A percentile compares a stretch with the other conserved stretches of the same genome.
Evolutionary conservation across 768 basidiomycete genomes (phyloP).

Genomic region (Leccinellum rugosiceps): DNA sequence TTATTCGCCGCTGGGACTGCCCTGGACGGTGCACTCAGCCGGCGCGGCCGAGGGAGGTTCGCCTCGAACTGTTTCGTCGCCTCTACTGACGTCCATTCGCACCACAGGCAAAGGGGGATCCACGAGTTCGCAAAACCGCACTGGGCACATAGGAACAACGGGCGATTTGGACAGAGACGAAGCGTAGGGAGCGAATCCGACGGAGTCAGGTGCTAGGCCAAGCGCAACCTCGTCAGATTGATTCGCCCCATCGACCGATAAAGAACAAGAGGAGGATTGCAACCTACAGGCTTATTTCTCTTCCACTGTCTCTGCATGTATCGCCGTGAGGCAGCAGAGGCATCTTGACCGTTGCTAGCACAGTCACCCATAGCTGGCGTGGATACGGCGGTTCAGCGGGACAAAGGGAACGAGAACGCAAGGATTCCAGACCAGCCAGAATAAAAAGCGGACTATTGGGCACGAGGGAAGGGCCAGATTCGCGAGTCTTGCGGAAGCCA

Average conservation of each 20-base stretch:
- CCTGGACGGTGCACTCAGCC: constrained; percentile 29
- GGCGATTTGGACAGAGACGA: constrained; percentile 39
- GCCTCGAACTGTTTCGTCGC: constrained; percentile 40
- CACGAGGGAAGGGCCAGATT: constrained; percentile 31
- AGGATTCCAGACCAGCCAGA: constrained; percentile 7
- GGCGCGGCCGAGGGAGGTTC: constrained; percentile 35
- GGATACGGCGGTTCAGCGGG: background rate
- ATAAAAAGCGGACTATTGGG: constrained; percentile 22
- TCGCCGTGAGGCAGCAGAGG: constrained; percentile 27
- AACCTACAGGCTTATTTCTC: constrained; percentile 38
- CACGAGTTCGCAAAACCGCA: constrained; percentile 48
- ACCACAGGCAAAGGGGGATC: constrained; percentile 51
- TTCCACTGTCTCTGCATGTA: constrained; percentile 43
- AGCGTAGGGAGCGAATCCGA: constrained; percentile 47
- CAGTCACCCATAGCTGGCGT: constrained; percentile 14
- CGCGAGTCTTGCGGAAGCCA: constrained; percentile 22
- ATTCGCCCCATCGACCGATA: constrained; percentile 11
- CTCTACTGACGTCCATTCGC: constrained; percentile 44
- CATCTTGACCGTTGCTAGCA: constrained; percentile 13
- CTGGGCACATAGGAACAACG: constrained; percentile 43
- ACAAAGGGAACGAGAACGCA: constrained; percentile 5
- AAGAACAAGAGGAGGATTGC: background rate
- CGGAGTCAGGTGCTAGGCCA: constrained; percentile 39
- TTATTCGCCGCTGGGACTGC: constrained; percentile 11
- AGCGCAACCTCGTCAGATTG: constrained; percentile 12